These are phyloP conservation scores for Synchytrium microbalum DNA, from an alignment of 371 early-diverging fungal genomes.

Conservation along the genomic window DNA sequence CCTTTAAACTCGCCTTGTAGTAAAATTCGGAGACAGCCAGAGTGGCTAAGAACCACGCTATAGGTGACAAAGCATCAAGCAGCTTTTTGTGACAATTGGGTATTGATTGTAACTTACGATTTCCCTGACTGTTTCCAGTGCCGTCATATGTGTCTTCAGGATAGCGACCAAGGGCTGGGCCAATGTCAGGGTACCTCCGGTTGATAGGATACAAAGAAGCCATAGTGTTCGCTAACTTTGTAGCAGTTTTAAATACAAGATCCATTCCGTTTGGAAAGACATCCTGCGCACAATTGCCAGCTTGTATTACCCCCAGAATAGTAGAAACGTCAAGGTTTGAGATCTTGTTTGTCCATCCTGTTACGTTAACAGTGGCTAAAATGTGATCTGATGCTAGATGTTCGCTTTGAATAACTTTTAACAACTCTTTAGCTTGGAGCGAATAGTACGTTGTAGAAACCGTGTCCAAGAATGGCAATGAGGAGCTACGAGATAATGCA, in stretches of 20 bases:
- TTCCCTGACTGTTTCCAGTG: conserved; percentile 41
- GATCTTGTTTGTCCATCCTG: background rate
- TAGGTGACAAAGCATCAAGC: too few species aligned
- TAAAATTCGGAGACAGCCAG: conserved; percentile 55
- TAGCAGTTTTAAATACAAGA: conserved; percentile 43
- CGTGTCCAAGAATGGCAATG: too few species aligned
- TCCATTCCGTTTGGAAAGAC: background rate
- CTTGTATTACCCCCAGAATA: background rate
- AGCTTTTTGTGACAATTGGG: too few species aligned
- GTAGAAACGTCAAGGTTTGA: background rate
- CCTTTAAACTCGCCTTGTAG: conserved; percentile 24
- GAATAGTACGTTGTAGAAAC: too few species aligned
- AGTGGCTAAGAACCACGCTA: conserved; percentile 57
- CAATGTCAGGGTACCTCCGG: too few species aligned
- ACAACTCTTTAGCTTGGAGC: conserved; percentile 14
- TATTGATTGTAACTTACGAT: background rate
- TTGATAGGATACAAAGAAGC: conserved; percentile 49
- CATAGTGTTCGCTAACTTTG: conserved; percentile 36
- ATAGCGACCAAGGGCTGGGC: conserved; percentile 5
- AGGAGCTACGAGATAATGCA: conserved; percentile 48
- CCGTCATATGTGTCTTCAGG: conserved; percentile 57
- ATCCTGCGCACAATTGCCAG: too few species aligned
- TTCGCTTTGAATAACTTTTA: too few species aligned
- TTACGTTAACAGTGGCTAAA: background rate
- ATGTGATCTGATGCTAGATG: background rate